A percentile compares a stretch with the other conserved stretches of the same genome.
phyloP scores from a whole-genome alignment of 2,329 filamentous ascomycete genomes.

The Claviceps citrina region DNA sequence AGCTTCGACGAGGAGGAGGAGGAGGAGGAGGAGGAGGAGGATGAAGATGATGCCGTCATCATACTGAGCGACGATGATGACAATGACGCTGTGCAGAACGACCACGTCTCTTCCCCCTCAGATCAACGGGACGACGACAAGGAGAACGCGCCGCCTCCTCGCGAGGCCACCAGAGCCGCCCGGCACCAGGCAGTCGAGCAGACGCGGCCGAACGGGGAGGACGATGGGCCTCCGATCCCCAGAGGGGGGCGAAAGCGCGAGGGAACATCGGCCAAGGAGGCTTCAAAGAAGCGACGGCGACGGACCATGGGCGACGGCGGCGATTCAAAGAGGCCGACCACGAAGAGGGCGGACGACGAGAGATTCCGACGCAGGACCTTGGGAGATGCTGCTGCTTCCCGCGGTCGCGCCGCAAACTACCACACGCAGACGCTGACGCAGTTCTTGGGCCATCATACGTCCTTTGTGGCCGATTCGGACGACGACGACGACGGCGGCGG shows the following conservation, averaged over 20 bases:
- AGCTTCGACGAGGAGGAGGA: constrained; percentile 18
- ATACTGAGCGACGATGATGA: constrained; percentile 16
- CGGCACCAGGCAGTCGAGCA: background rate
- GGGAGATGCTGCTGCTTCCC: too few relatives aligned
- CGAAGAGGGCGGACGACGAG: background rate
- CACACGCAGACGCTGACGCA: constrained; percentile 30
- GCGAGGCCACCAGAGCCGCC: background rate
- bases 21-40: constrained; percentile 15
- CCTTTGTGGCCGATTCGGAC: constrained; percentile 23
- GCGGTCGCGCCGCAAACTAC: too few relatives aligned
- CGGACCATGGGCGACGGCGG: constrained; percentile 3
- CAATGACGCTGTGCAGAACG: background rate
- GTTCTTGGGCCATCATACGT: constrained; percentile 15
- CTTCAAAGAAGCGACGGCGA: constrained; percentile 1
- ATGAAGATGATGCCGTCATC: constrained; percentile 12
- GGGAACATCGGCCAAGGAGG: background rate
- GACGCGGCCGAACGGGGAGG: constrained; percentile 2
- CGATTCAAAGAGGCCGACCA: constrained; percentile 3
- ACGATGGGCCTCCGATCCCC: constrained; percentile 12
- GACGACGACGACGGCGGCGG: constrained; percentile 9
- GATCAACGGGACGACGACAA: constrained; percentile 2
- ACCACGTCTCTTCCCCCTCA: background rate
- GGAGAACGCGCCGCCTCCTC: constrained; percentile 8
- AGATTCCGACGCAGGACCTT: constrained; percentile 16
- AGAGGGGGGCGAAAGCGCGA: constrained; percentile 12